Conservation (phyloP, 129 eudicot genomes). For the Saposhnikovia divaricata region DNA sequence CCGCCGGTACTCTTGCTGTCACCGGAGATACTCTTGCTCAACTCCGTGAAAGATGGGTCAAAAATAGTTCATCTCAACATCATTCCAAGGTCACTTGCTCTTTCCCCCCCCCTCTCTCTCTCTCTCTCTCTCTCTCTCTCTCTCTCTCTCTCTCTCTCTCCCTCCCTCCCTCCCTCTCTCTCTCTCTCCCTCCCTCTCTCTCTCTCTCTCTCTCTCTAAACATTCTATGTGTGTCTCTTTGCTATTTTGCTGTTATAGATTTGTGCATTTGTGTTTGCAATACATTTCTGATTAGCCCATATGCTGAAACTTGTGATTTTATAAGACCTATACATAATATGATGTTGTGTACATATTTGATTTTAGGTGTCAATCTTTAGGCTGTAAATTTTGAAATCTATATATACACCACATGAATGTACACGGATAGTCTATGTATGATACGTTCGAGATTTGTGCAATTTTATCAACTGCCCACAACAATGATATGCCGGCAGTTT, state of each 20-base stretch:
- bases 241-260: neutral
- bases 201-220: neutral
- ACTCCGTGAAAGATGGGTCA: constrained; percentile 51
- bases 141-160: neutral
- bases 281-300: too few relatives aligned
- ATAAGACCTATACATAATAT: neutral
- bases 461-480: too few relatives aligned
- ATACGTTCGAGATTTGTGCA: too few relatives aligned
- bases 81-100: constrained; percentile 36
- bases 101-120: neutral
- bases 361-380: neutral
- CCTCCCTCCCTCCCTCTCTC: neutral
- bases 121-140: neutral
- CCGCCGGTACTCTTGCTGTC: constrained; percentile 68
- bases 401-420: too few relatives aligned
- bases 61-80: constrained; percentile 14
- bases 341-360: too few relatives aligned
- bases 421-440: too few relatives aligned
- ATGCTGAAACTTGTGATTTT: too few relatives aligned
- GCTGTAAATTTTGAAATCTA: too few relatives aligned
- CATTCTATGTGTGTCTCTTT: neutral
- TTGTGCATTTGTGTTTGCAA: neutral
- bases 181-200: too few relatives aligned
- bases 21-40: constrained; percentile 96
- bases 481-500: too few relatives aligned